A percentile compares a stretch with the other conserved stretches of the same genome.
Evolutionary conservation across 2,329 filamentous ascomycete genomes (phyloP).

Genomic region (Paracoccidioides lutzii): DNA sequence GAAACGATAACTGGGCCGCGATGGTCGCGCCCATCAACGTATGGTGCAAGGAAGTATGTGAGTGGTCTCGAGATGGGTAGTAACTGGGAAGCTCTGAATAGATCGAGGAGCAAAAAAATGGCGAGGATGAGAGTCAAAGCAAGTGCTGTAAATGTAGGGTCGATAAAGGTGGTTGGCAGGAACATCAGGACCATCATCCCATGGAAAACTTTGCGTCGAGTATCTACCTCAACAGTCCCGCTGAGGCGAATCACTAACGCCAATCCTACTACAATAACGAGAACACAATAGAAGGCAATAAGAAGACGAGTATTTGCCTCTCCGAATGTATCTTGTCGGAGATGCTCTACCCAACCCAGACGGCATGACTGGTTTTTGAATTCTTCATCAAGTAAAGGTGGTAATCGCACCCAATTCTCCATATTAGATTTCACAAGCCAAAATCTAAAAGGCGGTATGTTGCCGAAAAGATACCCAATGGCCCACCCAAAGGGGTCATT

Average conservation of each 20-base stretch:
- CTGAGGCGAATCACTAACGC: conserved; percentile 62
- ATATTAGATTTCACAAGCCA: conserved; percentile 56
- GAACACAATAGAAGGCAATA: conserved; percentile 59
- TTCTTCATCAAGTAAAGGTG: conserved; percentile 29
- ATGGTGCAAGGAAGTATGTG: conserved; percentile 76
- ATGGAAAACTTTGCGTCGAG: conserved; percentile 90
- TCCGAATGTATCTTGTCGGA: conserved; percentile 55
- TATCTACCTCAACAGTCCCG: conserved; percentile 78
- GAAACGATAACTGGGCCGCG: conserved; percentile 89
- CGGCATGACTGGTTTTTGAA: conserved; percentile 31
- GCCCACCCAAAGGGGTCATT: conserved; percentile 88
- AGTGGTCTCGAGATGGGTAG: conserved; percentile 79
- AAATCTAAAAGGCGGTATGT: conserved; percentile 58
- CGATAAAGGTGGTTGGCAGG: conserved; percentile 70
- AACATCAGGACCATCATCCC: conserved; percentile 98
- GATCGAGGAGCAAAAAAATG: conserved; percentile 76
- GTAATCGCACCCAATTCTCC: conserved; percentile 63
- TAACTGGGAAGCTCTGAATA: conserved; percentile 80
- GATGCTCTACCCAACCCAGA: conserved; percentile 49
- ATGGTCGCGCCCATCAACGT: conserved; percentile 86
- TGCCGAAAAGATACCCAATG: conserved; percentile 74
- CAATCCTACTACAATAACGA: conserved; percentile 58
- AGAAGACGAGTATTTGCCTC: conserved; percentile 70
- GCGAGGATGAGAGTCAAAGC: conserved; percentile 68
- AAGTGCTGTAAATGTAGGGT: conserved; percentile 70